These are phyloP conservation scores for Phyllosticta citriasiana DNA, from an alignment of 2,329 filamentous ascomycete species.

Conservation along the genomic window DNA sequence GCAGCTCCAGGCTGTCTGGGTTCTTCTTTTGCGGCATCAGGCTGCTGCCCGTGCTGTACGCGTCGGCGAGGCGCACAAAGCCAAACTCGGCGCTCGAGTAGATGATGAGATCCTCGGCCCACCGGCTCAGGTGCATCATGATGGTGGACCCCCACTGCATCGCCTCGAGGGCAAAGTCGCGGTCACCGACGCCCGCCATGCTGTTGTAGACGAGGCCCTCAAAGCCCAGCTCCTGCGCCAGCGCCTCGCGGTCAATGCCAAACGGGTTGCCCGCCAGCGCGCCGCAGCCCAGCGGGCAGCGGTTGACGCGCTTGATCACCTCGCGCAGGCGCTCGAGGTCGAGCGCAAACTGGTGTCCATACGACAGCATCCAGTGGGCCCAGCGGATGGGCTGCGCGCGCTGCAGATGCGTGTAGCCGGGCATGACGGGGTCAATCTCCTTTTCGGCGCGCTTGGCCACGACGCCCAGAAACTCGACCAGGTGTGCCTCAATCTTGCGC, in stretches of 20 bases:
- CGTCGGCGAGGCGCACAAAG: slow-evolving; percentile 66
- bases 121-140: slow-evolving; percentile 70
- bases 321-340: slow-evolving; percentile 72
- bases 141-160: slow-evolving; percentile 71
- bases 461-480: slow-evolving; percentile 61
- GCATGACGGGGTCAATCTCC: slow-evolving; percentile 72
- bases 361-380: slow-evolving; percentile 72
- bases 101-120: slow-evolving; percentile 79
- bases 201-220: slow-evolving; percentile 65
- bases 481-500: slow-evolving; percentile 55
- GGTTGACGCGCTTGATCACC: slow-evolving; percentile 64
- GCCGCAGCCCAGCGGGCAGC: slow-evolving; percentile 59
- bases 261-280: slow-evolving; percentile 77
- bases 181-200: slow-evolving; percentile 64
- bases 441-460: slow-evolving; percentile 58
- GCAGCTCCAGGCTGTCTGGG: slow-evolving; percentile 60
- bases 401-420: slow-evolving; percentile 81
- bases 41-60: slow-evolving; percentile 66
- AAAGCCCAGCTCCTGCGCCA: slow-evolving; percentile 74
- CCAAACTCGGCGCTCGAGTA: slow-evolving; percentile 69
- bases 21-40: slow-evolving; percentile 85
- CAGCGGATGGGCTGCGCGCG: slow-evolving; percentile 72
- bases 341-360: slow-evolving; percentile 58
- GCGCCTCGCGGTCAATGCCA: slow-evolving; percentile 66
- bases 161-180: slow-evolving; percentile 74